These are phyloP conservation scores for Paecilomyces niveus DNA, from an alignment of 2,329 filamentous ascomycete genomes.

Conservation along the genomic window DNA sequence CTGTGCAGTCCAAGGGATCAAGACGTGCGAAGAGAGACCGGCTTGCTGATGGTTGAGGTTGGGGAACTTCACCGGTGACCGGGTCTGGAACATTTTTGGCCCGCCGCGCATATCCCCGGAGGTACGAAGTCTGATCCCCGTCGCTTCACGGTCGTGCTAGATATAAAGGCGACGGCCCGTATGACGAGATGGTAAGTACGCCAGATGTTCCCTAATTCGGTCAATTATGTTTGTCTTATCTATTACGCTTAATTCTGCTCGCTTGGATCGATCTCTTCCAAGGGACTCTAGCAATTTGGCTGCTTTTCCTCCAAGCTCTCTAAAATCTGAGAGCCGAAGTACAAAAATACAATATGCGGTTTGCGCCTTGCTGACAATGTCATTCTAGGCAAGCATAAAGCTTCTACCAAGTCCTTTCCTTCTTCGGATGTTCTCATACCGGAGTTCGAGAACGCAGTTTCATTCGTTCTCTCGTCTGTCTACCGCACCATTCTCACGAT, in stretches of 20 bases:
- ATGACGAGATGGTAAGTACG: background rate
- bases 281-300: background rate
- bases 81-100: conserved; percentile 36
- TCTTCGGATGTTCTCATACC: conserved; percentile 19
- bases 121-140: background rate
- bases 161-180: background rate
- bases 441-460: conserved; percentile 14
- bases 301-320: background rate
- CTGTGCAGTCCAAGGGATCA: background rate
- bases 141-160: background rate
- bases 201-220: background rate
- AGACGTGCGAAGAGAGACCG: background rate
- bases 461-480: conserved; percentile 9
- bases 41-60: conserved; percentile 16
- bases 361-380: background rate
- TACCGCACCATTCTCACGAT: conserved; percentile 16
- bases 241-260: background rate
- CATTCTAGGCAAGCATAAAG: conserved; percentile 4
- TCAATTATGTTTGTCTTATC: background rate
- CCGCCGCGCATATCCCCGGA: conserved; percentile 12
- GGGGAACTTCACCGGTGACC: conserved; percentile 33
- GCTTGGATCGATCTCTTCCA: background rate
- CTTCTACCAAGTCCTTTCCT: conserved; percentile 25
- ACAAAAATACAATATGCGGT: background rate
- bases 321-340: background rate